Evolutionary conservation across 768 basidiomycete species (phyloP).

Genomic region (Lentinula detonsa): DNA sequence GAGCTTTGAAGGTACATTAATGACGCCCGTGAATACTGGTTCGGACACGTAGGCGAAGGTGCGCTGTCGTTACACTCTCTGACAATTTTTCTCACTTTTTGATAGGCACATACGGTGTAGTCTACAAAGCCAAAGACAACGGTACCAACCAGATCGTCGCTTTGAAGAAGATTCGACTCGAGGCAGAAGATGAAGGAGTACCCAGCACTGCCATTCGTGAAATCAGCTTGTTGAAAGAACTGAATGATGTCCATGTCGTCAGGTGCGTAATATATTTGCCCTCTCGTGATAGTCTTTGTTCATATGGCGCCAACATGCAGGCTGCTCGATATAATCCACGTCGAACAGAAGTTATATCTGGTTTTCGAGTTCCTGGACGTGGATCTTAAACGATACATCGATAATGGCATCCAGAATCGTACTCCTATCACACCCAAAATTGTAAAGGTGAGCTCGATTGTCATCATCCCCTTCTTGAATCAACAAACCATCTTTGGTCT

Average conservation of each 20-base stretch:
- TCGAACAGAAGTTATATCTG: slow-evolving; percentile 94
- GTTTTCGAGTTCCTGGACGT: slow-evolving; percentile 98
- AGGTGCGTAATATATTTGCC: slow-evolving; percentile 40
- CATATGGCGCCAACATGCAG: slow-evolving; percentile 33
- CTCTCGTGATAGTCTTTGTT: not conserved
- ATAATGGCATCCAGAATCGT: slow-evolving; percentile 67
- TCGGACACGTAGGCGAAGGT: slow-evolving; percentile 36
- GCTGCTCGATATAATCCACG: slow-evolving; percentile 93
- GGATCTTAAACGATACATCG: slow-evolving; percentile 96
- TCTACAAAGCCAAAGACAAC: slow-evolving; percentile 92
- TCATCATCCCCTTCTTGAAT: slow-evolving; percentile 3
- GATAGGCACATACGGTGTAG: slow-evolving; percentile 94
- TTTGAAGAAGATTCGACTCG: slow-evolving; percentile 96
- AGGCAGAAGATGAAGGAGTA: slow-evolving; percentile 98
- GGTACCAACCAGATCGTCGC: slow-evolving; percentile 82
- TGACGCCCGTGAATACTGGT: slow-evolving; percentile 1
- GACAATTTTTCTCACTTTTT: slow-evolving; percentile 1
- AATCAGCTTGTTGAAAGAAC: slow-evolving; percentile 94
- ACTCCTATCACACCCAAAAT: slow-evolving; percentile 68
- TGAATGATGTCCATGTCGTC: slow-evolving; percentile 95
- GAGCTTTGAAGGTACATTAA: not conserved
- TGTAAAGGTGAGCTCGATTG: slow-evolving; percentile 62
- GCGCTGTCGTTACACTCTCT: slow-evolving; percentile 5
- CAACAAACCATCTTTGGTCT: not conserved
- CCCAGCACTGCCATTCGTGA: slow-evolving; percentile 97